Evolutionary conservation across 108 stramenopile genomes (phyloP), one percentile per base, ranked within the genome.

Genomic region (Nitzschia sp.): DNA sequence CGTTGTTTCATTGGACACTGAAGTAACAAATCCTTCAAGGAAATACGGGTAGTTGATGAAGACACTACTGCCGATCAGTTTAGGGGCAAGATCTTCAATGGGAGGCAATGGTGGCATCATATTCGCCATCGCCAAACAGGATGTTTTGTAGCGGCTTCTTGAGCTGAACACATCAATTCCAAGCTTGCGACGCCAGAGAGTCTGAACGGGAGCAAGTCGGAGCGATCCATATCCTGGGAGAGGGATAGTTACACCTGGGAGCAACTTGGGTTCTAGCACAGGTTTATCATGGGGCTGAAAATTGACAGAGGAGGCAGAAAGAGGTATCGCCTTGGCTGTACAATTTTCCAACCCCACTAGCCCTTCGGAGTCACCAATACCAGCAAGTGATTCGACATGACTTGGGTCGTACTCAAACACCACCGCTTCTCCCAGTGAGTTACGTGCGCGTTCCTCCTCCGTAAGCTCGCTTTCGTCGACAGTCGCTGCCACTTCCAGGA

Each of bases 1-100:
- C 0, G 66, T 57, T 28, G 59, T 54, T n/a, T 73, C 65, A 63
- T 92, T 82, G 4, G 87, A 82, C 26, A 95, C 79, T 22, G 93
- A 85, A 32, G 90, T 92, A 15, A 95, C 90, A 36, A 90, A 78
- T 26, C 82, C 93, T 68, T 95, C 93, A 17, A 83, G 73, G n/a
- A 89, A 74, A 55, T 81, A 72, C 0, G 93, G 93, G 69, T 87
- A 95, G 45, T 89, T 79, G 46, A 95, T 83, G 44, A 81, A 77
- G 13, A 95, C 73, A 30, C 75, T 86, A 9, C 87, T 92, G 36
- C 93, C 93, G 50, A 95, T 90, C 46, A 95, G 77, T 44, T 84
- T 80, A 52, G 79, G 71, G 0, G 87, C 93, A 9, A 93, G 65
- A 34, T 71, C 65, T 30, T 73, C 57, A 17, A 81, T 59, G 9